Conservation (phyloP, 768 basidiomycete genomes). For the Scleroderma citrinum region DNA sequence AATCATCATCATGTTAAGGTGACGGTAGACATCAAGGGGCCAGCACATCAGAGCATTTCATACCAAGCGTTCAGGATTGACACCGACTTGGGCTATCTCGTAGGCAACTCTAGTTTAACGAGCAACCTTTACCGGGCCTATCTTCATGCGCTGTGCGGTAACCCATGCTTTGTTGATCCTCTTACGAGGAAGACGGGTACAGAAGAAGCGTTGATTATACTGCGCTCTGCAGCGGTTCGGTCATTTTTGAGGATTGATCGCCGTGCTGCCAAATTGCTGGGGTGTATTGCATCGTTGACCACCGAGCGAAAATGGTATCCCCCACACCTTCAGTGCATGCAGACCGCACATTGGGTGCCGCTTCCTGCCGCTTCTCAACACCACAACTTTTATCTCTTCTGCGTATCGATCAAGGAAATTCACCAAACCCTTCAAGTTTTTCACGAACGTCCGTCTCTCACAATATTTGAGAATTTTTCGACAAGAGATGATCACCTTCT, state of each 20-base stretch:
- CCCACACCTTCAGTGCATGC: constrained; percentile 27
- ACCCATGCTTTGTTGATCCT: not conserved
- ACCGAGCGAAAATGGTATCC: constrained; percentile 33
- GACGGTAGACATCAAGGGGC: not conserved
- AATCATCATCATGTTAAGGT: not conserved
- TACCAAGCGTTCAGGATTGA: constrained; percentile 21
- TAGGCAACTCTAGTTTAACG: constrained; percentile 6
- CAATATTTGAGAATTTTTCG: constrained; percentile 11
- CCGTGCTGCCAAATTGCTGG: constrained; percentile 23
- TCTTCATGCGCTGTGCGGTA: constrained; percentile 34
- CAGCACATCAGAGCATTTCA: not conserved
- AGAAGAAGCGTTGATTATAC: constrained; percentile 26
- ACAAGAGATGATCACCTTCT: constrained; percentile 10
- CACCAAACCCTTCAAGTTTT: not conserved
- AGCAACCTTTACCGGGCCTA: constrained; percentile 21
- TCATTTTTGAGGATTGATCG: constrained; percentile 32
- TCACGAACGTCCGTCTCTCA: not conserved
- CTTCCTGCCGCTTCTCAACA: constrained; percentile 25
- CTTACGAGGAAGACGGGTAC: constrained; percentile 3
- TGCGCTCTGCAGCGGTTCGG: constrained; percentile 27
- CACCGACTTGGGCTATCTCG: constrained; percentile 15
- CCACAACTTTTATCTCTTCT: constrained; percentile 16
- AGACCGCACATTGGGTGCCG: constrained; percentile 28
- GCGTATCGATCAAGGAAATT: constrained; percentile 8
- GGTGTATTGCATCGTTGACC: constrained; percentile 24